These are phyloP conservation scores for Colletotrichum noveboracense DNA, from an alignment of 2,329 filamentous ascomycete genomes.

Conservation along the genomic window DNA sequence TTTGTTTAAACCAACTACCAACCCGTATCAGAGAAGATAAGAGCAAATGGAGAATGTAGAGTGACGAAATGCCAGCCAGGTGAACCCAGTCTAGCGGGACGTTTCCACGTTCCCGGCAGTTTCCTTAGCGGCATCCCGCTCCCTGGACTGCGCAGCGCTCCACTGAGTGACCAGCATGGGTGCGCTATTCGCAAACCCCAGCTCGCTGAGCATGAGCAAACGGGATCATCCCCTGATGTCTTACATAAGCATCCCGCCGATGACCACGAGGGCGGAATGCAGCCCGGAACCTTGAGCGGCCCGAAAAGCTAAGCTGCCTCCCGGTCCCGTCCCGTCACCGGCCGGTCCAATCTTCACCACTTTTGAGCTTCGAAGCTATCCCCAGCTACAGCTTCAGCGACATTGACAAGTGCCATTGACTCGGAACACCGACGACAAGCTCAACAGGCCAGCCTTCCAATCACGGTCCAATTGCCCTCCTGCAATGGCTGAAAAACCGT, in stretches of 20 bases:
- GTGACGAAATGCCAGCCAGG: neutral
- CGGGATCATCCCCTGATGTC: neutral
- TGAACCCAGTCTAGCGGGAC: neutral
- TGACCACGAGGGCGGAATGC: neutral
- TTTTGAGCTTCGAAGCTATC: conserved; percentile 9
- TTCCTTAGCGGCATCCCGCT: neutral
- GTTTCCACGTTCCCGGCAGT: neutral
- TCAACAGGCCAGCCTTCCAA: neutral
- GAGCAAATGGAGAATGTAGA: neutral
- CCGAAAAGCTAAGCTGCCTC: neutral
- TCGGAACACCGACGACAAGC: neutral
- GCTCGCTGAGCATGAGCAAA: neutral
- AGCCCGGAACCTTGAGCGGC: conserved; percentile 5
- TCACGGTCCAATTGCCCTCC: neutral
- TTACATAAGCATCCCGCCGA: neutral
- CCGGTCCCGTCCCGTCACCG: neutral
- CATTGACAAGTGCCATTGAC: neutral
- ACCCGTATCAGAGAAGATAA: neutral
- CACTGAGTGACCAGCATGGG: neutral
- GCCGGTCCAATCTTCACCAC: neutral
- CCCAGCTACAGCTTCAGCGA: neutral
- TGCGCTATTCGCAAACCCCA: neutral
- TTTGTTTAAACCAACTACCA: neutral
- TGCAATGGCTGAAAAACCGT: neutral
- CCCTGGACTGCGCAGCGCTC: neutral